Base-by-base conservation (phyloP, 108 stramenopile species). In the Nitzschia palea region DNA sequence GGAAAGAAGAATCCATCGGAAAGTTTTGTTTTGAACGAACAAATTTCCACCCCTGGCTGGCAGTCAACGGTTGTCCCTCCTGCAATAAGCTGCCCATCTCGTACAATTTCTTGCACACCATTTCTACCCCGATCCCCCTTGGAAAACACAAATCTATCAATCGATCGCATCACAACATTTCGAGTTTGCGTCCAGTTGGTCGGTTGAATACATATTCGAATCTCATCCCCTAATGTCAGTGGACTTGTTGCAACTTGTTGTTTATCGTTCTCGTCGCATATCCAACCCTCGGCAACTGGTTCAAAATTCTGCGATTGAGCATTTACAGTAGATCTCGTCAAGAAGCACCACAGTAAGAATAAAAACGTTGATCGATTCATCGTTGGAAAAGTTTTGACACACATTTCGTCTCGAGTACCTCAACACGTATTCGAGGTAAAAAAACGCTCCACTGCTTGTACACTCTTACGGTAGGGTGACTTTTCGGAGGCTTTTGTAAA, bases 81-180 rank as follows among this genome's bases (percentile, higher is more conserved):
- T 12, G 29, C 8, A 56, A 56, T 32, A 2, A 34, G 31, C 31
- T 34, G n/a, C 12, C 1, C 6, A 33, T 56, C 55, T 26, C 33
- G 23, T 17, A 56, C 33, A 30, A 31, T 17, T 2, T 30, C 31
- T 26, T 56, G 55, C 14, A 56, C 55, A 2, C 55, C 55, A 20
- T 56, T 33, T 33, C 17, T 34, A 2, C 55, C 55, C 33, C 33
- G 55, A 17, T 56, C 55, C 1, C 55, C 55, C 33, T 56, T 56
- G 55, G 29, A 56, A 56, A 56, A 56, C 8, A 33, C 28, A 34
- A 56, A 56, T 6, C 32, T 17, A 32, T 56, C 55, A 56, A 56
- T 56, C 1, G 55, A 56, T 56, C 20, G 55, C 5, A 56, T 56
- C 12, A 56, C 55, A 3, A 56, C 31, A 1, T 20, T 20, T 12